Base-by-base conservation (phyloP, 2,329 filamentous ascomycete species). In the Mollisia scopiformis region DNA sequence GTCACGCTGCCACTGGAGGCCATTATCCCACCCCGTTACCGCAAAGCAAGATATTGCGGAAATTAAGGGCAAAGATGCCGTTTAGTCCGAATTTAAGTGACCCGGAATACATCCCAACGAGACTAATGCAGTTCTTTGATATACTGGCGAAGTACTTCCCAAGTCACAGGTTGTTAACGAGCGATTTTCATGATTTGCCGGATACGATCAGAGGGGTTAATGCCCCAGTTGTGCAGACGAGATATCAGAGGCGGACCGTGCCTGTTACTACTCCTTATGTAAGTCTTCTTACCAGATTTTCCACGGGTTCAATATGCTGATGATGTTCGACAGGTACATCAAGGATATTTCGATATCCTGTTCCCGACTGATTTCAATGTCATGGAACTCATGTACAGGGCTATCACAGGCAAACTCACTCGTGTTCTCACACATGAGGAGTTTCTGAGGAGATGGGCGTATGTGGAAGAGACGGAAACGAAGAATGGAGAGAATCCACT, bases 321-420 rank as follows among this genome's bases (percentile, higher is more conserved):
- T n/a, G n/a, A n/a, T n/a, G n/a, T n/a, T n/a, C n/a, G n/a, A 47
- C 65, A 96, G 92, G 92, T 97, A 51, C 93, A 98, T 75, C 96
- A 99, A 79, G 96, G 95, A 49, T 98, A 97, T 77, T 99, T 99
- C 74, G 96, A 99, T 74, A 97, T 99, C 70, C 88, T 99, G 73
- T 99, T 99, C 79, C 95, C 95, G 0, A 99, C 95, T 11, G 90
- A 99, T 76, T 99, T 99, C 74, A 83, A 85, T 64, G 89, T 96
- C 67, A 89, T 95, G 77, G 93, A 98, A 76, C 88, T 92, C 70
- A 87, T 98, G 69, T 99, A 99, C 78, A 88, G 92, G 58, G 92
- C 92, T 63, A 87, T 98, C 69, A 99, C 95, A 0, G 94, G 94
- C 31, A 95, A 96, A 74, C 81, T 98, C 69, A 97, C 93, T 2